These are phyloP conservation scores for Pisolithus tinctorius DNA, from an alignment of 768 basidiomycete species.

Conservation along the genomic window DNA sequence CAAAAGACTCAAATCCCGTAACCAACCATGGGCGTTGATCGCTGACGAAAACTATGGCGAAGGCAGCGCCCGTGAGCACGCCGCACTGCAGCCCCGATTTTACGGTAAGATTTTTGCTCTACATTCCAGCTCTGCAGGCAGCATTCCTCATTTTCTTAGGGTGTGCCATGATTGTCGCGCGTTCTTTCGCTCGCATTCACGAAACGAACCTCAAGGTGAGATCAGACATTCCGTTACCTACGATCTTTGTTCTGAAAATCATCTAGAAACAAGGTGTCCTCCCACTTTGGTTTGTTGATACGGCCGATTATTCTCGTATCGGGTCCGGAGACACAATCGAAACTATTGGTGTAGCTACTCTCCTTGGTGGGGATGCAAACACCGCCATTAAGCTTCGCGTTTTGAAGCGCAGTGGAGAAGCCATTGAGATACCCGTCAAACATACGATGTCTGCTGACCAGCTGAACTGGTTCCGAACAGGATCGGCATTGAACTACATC, in stretches of 20 bases:
- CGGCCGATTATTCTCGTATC: constrained; percentile 79
- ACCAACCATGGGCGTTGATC: constrained; percentile 87
- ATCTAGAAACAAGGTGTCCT: constrained; percentile 93
- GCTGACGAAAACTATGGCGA: constrained; percentile 99
- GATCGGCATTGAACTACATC: constrained; percentile 88
- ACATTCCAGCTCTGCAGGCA: too few relatives aligned
- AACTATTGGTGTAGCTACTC: constrained; percentile 73
- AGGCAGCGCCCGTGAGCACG: constrained; percentile 96
- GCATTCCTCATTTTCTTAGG: constrained; percentile 36
- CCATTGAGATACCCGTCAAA: constrained; percentile 62
- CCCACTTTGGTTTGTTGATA: constrained; percentile 90
- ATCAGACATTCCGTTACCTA: neutral
- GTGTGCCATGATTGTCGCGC: constrained; percentile 79
- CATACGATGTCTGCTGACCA: constrained; percentile 93
- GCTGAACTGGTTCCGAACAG: constrained; percentile 82
- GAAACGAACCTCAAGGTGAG: constrained; percentile 92
- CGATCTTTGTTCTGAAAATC: constrained; percentile 2
- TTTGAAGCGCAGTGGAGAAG: constrained; percentile 54
- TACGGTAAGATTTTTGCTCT: constrained; percentile 46
- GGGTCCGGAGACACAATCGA: constrained; percentile 75
- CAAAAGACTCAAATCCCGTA: constrained; percentile 77
- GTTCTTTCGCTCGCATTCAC: constrained; percentile 97
- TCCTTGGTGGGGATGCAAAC: constrained; percentile 42
- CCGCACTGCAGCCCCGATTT: constrained; percentile 93
- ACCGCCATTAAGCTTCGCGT: constrained; percentile 52